These are phyloP conservation scores for Amauroascus niger DNA, from an alignment of 2,329 filamentous ascomycete genomes.

Conservation along the genomic window DNA sequence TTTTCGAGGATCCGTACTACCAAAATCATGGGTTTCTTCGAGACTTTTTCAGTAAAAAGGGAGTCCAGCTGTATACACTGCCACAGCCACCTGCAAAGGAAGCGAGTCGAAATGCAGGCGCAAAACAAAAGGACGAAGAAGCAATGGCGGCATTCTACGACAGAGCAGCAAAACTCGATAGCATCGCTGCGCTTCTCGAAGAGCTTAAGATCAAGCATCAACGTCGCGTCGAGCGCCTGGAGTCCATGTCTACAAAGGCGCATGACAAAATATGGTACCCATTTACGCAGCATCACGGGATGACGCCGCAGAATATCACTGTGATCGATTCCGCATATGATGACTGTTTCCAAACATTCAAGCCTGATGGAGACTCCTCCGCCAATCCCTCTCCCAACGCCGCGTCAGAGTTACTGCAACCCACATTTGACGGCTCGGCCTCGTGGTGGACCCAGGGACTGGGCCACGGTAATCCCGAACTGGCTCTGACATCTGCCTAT, in stretches of 20 bases:
- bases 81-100: constrained; percentile 47
- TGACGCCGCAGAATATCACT: constrained; percentile 54
- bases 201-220: constrained; percentile 47
- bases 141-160: constrained; percentile 58
- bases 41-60: constrained; percentile 55
- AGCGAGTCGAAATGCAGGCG: constrained; percentile 23
- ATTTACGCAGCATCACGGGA: constrained; percentile 67
- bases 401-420: constrained; percentile 39
- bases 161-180: constrained; percentile 32
- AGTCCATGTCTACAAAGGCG: constrained; percentile 53
- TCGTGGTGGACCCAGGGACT: constrained; percentile 90
- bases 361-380: constrained; percentile 15
- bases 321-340: constrained; percentile 72
- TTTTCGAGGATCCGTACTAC: constrained; percentile 59
- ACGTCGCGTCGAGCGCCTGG: constrained; percentile 49
- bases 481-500: constrained; percentile 67
- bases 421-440: constrained; percentile 72
- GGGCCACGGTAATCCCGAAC: constrained; percentile 63
- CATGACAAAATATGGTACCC: constrained; percentile 69
- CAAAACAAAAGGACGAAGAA: constrained; percentile 42
- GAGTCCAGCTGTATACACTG: constrained; percentile 49
- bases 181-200: constrained; percentile 41
- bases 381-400: background rate
- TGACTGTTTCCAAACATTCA: constrained; percentile 62
- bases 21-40: constrained; percentile 58